A percentile compares a stretch with the other conserved stretches of the same genome.
Evolutionary conservation across 148 eudicot species (phyloP).

Genomic region (Pharnaceum exiguum): DNA sequence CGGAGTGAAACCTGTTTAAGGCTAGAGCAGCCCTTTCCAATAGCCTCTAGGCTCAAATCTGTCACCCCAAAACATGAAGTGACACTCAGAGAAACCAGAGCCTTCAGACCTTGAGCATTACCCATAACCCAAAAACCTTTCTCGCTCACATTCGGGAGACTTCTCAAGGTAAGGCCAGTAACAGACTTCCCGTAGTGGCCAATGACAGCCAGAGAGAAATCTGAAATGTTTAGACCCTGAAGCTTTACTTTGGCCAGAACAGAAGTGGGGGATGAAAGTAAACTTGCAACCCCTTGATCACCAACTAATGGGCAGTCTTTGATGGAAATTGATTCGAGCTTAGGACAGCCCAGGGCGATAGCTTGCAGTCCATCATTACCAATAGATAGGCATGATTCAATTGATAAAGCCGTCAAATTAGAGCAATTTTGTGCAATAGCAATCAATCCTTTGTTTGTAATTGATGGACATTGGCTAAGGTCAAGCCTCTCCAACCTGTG

Average conservation of each 20-base stretch:
- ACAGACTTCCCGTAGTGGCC: conserved; percentile 79
- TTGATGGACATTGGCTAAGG: conserved; percentile 53
- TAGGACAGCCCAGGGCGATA: conserved; percentile 55
- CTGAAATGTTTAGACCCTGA: conserved; percentile 54
- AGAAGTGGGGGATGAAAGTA: conserved; percentile 42
- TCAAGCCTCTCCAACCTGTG: conserved; percentile 74
- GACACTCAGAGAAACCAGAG: conserved; percentile 44
- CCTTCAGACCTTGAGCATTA: conserved; percentile 55
- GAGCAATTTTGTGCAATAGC: conserved; percentile 71
- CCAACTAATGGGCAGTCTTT: conserved; percentile 74
- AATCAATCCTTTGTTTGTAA: conserved; percentile 63
- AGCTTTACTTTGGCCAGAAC: conserved; percentile 63
- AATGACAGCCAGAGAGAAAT: conserved; percentile 74
- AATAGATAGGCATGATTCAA: conserved; percentile 68
- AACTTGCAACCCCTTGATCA: conserved; percentile 70
- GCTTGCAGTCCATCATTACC: conserved; percentile 69
- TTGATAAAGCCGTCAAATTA: conserved; percentile 56
- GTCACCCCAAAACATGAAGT: conserved; percentile 66
- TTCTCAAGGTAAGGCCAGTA: conserved; percentile 43
- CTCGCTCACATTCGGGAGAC: conserved; percentile 61
- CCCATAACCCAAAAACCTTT: conserved; percentile 95
- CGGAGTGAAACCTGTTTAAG: conserved; percentile 60
- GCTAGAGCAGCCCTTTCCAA: conserved; percentile 58
- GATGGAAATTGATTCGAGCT: conserved; percentile 55
- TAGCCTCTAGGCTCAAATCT: conserved; percentile 63